Base-by-base conservation (phyloP, 2,329 filamentous ascomycete species). In the Magnaporthales sp. region DNA sequence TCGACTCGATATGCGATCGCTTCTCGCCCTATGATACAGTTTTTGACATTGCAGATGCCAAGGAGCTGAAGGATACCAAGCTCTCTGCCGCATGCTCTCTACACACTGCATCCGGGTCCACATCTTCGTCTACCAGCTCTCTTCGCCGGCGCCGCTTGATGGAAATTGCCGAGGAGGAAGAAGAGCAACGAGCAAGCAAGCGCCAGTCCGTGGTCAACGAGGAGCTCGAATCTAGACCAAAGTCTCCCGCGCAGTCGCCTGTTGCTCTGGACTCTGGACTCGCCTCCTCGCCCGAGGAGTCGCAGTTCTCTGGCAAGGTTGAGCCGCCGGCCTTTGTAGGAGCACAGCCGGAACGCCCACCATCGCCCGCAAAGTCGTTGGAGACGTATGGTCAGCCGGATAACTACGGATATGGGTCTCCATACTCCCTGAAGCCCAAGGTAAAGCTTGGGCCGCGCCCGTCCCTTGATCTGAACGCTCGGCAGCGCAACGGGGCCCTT, bases 111-210 rank as follows among this genome's bases (percentile, higher is more conserved):
- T 92, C 92, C 13, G 90, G 89, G 54, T 96, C 94, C 24, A 91
- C 89, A 70, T 92, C 90, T 29, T 96, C 93, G 11, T 94, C 92
- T 4, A 91, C 87, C 63, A 93, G 91, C 74, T 96, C 92, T 5
- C 81, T 93, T 70, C 87, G 90, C 68, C 85, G 89, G 73, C 86
- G 89, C 72, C 89, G 91, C 70, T 81, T 98, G 72, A 90, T 94
- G 80, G 94, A 96, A 79, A 97, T 98, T 75, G 89, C 90, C n/a
- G 95, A 98, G 78, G 91, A 90, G 66, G 92, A 96, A 74, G 93
- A 96, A 73, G 78, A 81, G 68, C 80, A 83, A 68, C 78, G 85
- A 69, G 81, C 86, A 30, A 79, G 78, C 58, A 89, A 88, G 72
- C 80, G 86, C 66, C 82, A 88, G 72, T 87, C 84, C 1, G 77